Evolutionary conservation across 768 basidiomycete species (phyloP).

Genomic region (Calocybe cyanea): DNA sequence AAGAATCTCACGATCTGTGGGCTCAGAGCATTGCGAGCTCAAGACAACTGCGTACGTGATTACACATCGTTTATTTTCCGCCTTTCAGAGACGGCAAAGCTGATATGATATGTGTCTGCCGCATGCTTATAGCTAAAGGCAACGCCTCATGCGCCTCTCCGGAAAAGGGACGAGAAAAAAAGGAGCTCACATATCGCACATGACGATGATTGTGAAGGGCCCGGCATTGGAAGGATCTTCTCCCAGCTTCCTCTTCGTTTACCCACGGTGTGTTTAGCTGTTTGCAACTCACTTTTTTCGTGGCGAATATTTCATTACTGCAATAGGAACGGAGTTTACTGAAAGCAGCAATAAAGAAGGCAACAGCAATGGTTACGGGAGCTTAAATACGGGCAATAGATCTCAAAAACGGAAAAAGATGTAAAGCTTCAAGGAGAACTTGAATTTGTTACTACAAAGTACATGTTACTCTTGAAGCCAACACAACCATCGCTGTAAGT

Average conservation of each 20-base stretch:
- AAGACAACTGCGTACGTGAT: constrained; percentile 38
- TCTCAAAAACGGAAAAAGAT: too few relatives aligned
- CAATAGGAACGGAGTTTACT: too few relatives aligned
- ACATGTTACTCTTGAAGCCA: too few relatives aligned
- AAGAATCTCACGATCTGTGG: constrained; percentile 41
- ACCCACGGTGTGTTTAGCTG: not conserved
- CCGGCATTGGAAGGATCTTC: constrained; percentile 7
- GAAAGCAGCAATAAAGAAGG: too few relatives aligned
- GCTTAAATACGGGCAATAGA: too few relatives aligned
- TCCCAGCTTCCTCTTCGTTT: constrained; percentile 4
- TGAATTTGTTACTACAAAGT: too few relatives aligned
- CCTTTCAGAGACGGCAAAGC: not conserved
- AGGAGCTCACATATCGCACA: not conserved
- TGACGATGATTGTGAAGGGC: constrained; percentile 8
- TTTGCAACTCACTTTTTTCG: too few relatives aligned
- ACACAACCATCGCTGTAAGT: too few relatives aligned
- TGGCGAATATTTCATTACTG: too few relatives aligned
- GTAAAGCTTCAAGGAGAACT: too few relatives aligned
- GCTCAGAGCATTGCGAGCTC: constrained; percentile 36
- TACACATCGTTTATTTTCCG: not conserved
- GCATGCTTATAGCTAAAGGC: constrained; percentile 1
- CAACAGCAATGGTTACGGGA: too few relatives aligned
- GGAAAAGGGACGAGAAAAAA: not conserved
- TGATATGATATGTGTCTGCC: not conserved
- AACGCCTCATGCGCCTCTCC: not conserved